A percentile compares a stretch with the other conserved stretches of the same genome.
Evolutionary conservation across 352 stramenopile genomes (phyloP).

Genomic region (Bremia lactucae): DNA sequence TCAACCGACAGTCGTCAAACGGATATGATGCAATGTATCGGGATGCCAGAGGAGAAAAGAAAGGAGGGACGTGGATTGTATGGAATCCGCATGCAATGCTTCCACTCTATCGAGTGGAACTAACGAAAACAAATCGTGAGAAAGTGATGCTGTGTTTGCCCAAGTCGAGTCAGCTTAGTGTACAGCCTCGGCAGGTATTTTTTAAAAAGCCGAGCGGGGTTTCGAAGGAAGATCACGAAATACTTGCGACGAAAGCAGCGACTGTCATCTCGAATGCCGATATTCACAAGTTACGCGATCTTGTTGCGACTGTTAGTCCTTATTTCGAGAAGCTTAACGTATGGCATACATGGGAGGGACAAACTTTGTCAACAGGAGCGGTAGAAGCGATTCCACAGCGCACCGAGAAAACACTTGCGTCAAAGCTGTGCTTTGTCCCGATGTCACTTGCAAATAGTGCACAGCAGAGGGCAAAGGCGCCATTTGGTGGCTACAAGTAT

Average conservation of each 20-base stretch:
- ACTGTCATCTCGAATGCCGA: constrained; percentile 6
- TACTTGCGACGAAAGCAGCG: not conserved
- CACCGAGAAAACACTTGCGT: constrained; percentile 29
- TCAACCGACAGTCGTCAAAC: constrained; percentile 23
- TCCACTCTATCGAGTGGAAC: constrained; percentile 25
- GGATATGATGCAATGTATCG: constrained; percentile 45
- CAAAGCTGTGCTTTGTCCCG: constrained; percentile 31
- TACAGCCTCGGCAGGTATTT: constrained; percentile 4
- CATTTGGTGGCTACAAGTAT: constrained; percentile 47
- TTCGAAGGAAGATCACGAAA: not conserved
- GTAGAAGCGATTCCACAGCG: constrained; percentile 20
- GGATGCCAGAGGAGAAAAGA: constrained; percentile 9
- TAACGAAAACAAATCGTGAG: constrained; percentile 13
- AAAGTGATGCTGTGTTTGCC: constrained; percentile 11
- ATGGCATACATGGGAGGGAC: constrained; percentile 38
- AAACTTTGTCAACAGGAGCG: constrained; percentile 24
- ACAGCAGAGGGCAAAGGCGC: constrained; percentile 9
- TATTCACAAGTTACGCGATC: constrained; percentile 15
- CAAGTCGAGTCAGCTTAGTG: constrained; percentile 8
- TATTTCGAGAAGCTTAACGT: constrained; percentile 23
- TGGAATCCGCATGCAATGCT: constrained; percentile 43
- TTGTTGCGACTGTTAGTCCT: constrained; percentile 15
- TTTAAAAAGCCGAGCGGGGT: constrained; percentile 11
- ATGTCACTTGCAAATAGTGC: not conserved
- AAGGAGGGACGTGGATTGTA: constrained; percentile 21